A percentile compares a stretch with the other conserved stretches of the same genome.
Conservation (phyloP, 768 basidiomycete genomes). For the Ramaria sp. region DNA sequence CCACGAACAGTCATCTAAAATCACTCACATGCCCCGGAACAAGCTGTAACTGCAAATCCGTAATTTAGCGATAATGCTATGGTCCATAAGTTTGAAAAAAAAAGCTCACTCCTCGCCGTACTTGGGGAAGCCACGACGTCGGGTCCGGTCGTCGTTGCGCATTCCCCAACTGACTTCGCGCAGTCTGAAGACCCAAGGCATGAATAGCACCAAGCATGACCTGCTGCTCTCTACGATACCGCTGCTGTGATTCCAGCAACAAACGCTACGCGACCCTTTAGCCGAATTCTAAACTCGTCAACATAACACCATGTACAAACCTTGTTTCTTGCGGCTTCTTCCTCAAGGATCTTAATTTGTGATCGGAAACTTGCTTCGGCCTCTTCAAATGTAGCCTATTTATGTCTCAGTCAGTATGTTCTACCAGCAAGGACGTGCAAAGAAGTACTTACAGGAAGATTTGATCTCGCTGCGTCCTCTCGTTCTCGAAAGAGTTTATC, state of each 20-base stretch:
- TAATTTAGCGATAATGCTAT: background rate
- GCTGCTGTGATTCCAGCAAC: conserved; percentile 38
- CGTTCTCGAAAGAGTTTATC: conserved; percentile 76
- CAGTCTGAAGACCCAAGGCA: conserved; percentile 50
- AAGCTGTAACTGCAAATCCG: background rate
- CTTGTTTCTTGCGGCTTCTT: conserved; percentile 40
- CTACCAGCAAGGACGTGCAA: background rate
- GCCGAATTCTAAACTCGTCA: background rate
- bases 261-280: conserved; percentile 28
- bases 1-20: background rate
- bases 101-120: conserved; percentile 40
- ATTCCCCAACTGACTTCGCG: conserved; percentile 48
- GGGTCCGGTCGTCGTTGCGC: conserved; percentile 38
- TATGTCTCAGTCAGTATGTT: background rate
- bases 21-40: background rate
- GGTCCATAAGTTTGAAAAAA: background rate
- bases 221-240: conserved; percentile 68
- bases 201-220: conserved; percentile 74
- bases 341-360: conserved; percentile 54
- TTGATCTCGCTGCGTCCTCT: conserved; percentile 50
- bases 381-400: conserved; percentile 55
- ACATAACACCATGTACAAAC: conserved; percentile 35
- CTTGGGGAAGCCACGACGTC: conserved; percentile 59
- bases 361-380: conserved; percentile 54
- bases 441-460: conserved; percentile 32